Percentiles rank a stretch among this genome's conserved stretches.
These are phyloP conservation scores for Nitzschia sp. DNA, from an alignment of 108 stramenopile genomes.

Conservation along the genomic window DNA sequence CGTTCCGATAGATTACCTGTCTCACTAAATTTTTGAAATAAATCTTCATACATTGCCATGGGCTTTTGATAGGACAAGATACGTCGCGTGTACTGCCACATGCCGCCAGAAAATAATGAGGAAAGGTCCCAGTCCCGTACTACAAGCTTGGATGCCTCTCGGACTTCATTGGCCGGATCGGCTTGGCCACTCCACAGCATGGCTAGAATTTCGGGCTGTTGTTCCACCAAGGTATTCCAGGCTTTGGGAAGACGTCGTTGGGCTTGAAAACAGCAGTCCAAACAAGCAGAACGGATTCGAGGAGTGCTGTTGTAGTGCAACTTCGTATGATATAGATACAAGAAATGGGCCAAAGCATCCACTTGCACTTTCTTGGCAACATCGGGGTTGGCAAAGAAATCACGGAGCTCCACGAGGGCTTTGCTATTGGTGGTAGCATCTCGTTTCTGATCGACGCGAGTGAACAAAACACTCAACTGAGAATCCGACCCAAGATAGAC, in stretches of 20 bases:
- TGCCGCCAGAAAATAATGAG: slow-evolving; percentile 19
- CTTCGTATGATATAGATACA: slow-evolving; percentile 48
- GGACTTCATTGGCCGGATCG: slow-evolving; percentile 44
- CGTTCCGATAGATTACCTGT: slow-evolving; percentile 23
- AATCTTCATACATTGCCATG: slow-evolving; percentile 37
- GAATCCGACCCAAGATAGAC: slow-evolving; percentile 67
- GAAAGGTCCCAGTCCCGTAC: not conserved
- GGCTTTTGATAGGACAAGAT: slow-evolving; percentile 46
- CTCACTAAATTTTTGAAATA: slow-evolving; percentile 39
- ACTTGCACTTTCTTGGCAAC: slow-evolving; percentile 32
- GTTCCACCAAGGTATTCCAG: slow-evolving; percentile 15
- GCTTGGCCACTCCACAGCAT: slow-evolving; percentile 37
- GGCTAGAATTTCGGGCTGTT: slow-evolving; percentile 37
- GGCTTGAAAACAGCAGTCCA: slow-evolving; percentile 33
- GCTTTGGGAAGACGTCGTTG: slow-evolving; percentile 43
- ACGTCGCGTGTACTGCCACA: slow-evolving; percentile 37
- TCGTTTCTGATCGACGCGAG: slow-evolving; percentile 71
- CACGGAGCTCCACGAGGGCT: slow-evolving; percentile 55
- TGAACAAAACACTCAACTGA: slow-evolving; percentile 47
- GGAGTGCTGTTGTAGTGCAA: slow-evolving; percentile 44
- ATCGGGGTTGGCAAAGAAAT: slow-evolving; percentile 22
- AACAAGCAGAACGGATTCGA: slow-evolving; percentile 37
- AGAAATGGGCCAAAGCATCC: slow-evolving; percentile 45
- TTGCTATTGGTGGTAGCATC: slow-evolving; percentile 71
- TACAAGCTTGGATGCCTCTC: slow-evolving; percentile 23